Conservation (phyloP, 148 eudicot genomes). For the Fallopia convolvulus region DNA sequence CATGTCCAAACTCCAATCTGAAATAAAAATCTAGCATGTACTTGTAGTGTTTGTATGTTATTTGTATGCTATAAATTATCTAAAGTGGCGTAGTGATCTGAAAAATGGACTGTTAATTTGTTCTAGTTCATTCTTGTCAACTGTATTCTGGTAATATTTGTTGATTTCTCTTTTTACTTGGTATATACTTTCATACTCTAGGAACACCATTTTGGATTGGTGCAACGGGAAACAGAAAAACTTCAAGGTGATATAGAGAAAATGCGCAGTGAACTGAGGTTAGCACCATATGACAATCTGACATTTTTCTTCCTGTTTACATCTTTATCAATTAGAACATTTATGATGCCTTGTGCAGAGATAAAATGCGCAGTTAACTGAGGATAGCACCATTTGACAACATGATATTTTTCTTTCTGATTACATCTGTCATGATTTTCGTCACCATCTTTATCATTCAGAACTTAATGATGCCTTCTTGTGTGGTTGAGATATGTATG, state of each 20-base stretch:
- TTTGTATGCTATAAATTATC: not conserved
- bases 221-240: slow-evolving; percentile 76
- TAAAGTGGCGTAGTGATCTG: not conserved
- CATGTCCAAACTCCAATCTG: slow-evolving; percentile 52
- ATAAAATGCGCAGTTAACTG: no score
- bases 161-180: not conserved
- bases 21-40: slow-evolving; percentile 48
- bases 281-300: not conserved
- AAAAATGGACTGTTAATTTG: not conserved
- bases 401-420: no score
- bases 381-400: no score
- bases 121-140: not conserved
- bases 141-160: not conserved
- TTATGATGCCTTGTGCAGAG: not conserved
- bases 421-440: no score
- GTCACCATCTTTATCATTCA: no score
- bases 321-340: not conserved
- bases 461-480: not conserved
- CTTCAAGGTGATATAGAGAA: slow-evolving; percentile 62
- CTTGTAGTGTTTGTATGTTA: not conserved
- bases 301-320: not conserved
- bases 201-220: slow-evolving; percentile 70
- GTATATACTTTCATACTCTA: slow-evolving; percentile 20
- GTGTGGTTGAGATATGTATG: not conserved
- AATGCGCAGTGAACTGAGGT: slow-evolving; percentile 79